phyloP scores from a whole-genome alignment of 164 flowering plant genomes.

The Liquidambar formosana region DNA sequence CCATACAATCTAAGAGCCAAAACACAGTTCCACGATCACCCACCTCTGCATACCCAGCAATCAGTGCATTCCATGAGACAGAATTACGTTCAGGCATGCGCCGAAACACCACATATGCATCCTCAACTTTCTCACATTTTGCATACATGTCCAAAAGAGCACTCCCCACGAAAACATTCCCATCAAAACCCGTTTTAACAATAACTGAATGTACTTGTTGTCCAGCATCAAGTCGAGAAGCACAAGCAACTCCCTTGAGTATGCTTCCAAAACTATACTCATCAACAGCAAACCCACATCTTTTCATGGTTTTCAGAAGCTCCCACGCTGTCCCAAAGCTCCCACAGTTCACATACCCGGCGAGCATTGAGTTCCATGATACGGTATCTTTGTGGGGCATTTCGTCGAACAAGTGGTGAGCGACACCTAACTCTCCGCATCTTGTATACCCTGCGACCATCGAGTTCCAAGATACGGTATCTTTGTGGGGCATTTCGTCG shows the following conservation, averaged over 20 bases:
- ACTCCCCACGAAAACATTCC: constrained; percentile 61
- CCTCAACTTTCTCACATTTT: constrained; percentile 58
- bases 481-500: constrained; percentile 71
- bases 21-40: constrained; percentile 46
- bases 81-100: constrained; percentile 44
- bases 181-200: constrained; percentile 49
- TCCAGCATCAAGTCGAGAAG: constrained; percentile 36
- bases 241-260: constrained; percentile 55
- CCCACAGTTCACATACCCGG: constrained; percentile 55
- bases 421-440: constrained; percentile 32
- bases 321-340: constrained; percentile 36
- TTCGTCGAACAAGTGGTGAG: constrained; percentile 67
- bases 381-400: constrained; percentile 69
- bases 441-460: constrained; percentile 61
- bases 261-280: constrained; percentile 67
- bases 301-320: constrained; percentile 45
- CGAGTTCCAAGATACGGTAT: constrained; percentile 78
- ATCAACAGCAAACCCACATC: constrained; percentile 45
- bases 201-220: constrained; percentile 55
- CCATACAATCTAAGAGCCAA: constrained; percentile 54
- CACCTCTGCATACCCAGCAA: constrained; percentile 49
- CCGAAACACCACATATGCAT: constrained; percentile 52
- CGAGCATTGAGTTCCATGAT: constrained; percentile 81
- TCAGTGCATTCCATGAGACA: constrained; percentile 81
- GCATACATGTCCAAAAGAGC: constrained; percentile 86